Evolutionary conservation across 306 rosid species (phyloP).

Genomic region (Alnus rubra): DNA sequence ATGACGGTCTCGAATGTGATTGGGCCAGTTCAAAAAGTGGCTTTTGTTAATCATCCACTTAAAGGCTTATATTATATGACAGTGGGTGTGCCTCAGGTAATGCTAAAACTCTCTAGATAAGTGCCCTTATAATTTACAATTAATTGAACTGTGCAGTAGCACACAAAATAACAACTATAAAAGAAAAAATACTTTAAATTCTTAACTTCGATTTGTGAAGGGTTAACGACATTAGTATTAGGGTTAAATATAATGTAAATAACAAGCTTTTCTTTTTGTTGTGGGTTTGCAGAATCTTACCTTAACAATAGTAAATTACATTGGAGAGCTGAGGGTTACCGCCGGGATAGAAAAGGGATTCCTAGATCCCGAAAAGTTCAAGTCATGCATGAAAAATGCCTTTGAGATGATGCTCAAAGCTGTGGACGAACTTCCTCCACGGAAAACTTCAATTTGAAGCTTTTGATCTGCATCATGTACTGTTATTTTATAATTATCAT

Average conservation of each 20-base stretch:
- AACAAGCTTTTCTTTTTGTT: too few relatives aligned
- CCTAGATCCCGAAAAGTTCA: slow-evolving; percentile 25
- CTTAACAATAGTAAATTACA: slow-evolving; percentile 29
- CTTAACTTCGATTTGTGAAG: too few relatives aligned
- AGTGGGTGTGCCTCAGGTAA: slow-evolving; percentile 55
- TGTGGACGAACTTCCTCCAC: background rate
- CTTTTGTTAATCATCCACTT: slow-evolving; percentile 43
- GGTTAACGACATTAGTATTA: too few relatives aligned
- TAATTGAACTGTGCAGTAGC: too few relatives aligned
- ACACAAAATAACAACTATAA: too few relatives aligned
- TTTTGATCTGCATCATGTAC: too few relatives aligned
- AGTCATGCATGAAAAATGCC: slow-evolving; percentile 23
- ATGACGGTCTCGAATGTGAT: slow-evolving; percentile 44
- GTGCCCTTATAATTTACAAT: too few relatives aligned
- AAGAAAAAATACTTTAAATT: too few relatives aligned
- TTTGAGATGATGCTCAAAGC: slow-evolving; percentile 14
- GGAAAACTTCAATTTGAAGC: background rate
- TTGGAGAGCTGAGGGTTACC: slow-evolving; percentile 30
- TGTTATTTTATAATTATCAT: too few relatives aligned
- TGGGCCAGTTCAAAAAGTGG: slow-evolving; percentile 58
- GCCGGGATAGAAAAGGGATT: slow-evolving; percentile 14
- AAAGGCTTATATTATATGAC: slow-evolving; percentile 51
- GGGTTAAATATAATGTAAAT: too few relatives aligned
- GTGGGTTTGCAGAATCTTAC: slow-evolving; percentile 38
- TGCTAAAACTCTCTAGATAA: background rate